Percentiles rank a stretch among this genome's conserved stretches.
Conservation (phyloP, 257 asterid genomes). For the Nemophila menziesii region DNA sequence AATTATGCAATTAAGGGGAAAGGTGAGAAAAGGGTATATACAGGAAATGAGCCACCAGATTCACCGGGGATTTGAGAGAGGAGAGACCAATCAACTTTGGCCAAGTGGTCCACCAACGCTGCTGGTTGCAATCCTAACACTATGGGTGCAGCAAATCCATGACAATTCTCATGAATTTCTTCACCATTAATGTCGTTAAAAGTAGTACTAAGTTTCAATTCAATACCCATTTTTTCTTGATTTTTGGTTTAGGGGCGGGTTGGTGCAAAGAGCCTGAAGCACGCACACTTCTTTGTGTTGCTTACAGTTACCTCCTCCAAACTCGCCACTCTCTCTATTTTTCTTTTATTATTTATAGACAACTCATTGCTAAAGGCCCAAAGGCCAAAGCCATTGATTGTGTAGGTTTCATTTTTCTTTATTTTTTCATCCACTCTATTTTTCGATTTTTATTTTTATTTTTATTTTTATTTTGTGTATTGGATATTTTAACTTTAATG, state of each 20-base stretch:
- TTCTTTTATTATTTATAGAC: not conserved
- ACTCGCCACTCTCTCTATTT: not conserved
- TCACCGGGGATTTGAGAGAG: constrained; percentile 87
- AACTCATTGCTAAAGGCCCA: not conserved
- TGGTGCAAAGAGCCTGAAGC: not conserved
- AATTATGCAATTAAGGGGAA: constrained; percentile 2
- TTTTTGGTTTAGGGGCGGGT: not conserved
- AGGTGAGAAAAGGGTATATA: constrained; percentile 12
- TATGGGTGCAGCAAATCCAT: constrained; percentile 31
- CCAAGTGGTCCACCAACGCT: constrained; percentile 84
- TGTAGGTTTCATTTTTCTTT: too few species aligned
- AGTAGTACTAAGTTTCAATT: constrained; percentile 24
- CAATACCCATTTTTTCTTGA: constrained; percentile 53
- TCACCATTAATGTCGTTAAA: constrained; percentile 6
- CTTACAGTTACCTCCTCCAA: not conserved
- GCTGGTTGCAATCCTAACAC: constrained; percentile 79
- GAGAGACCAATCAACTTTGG: constrained; percentile 70
- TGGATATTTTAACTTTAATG: too few species aligned
- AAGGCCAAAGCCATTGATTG: too few species aligned
- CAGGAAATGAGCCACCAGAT: constrained; percentile 95
- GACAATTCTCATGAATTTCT: constrained; percentile 2
- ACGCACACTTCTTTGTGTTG: not conserved
- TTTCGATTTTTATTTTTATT: not conserved
- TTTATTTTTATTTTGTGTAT: too few species aligned
- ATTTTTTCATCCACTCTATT: too few species aligned